Evolutionary conservation across 805 yeast genomes (phyloP).

Genomic region (Zygosaccharomyces gambellarensis): DNA sequence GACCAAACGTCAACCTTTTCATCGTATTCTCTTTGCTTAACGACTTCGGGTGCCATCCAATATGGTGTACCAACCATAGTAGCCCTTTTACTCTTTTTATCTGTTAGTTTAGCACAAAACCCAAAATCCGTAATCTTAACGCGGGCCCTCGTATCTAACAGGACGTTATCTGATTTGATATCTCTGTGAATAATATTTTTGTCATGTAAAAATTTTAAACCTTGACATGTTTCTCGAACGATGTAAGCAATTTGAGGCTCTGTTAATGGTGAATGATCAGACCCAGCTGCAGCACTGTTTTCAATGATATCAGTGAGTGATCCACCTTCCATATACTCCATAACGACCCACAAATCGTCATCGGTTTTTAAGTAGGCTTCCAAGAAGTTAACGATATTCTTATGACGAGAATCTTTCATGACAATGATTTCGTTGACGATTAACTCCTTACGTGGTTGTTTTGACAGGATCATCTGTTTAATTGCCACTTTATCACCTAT

Average conservation of each 20-base stretch:
- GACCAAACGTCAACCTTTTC: slow-evolving; percentile 99
- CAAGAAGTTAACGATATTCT: slow-evolving; percentile 88
- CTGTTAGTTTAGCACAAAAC: slow-evolving; percentile 90
- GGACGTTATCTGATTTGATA: slow-evolving; percentile 92
- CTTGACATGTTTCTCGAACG: slow-evolving; percentile 84
- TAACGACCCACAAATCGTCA: slow-evolving; percentile 93
- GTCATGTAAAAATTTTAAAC: slow-evolving; percentile 84
- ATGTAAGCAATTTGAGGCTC: slow-evolving; percentile 92
- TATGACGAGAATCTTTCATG: slow-evolving; percentile 93
- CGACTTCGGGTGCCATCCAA: slow-evolving; percentile 99
- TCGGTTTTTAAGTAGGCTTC: slow-evolving; percentile 81
- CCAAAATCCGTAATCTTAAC: slow-evolving; percentile 97
- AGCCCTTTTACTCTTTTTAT: slow-evolving; percentile 81
- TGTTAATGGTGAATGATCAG: slow-evolving; percentile 41
- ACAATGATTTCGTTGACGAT: slow-evolving; percentile 94
- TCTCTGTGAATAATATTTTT: slow-evolving; percentile 95
- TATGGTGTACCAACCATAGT: slow-evolving; percentile 99
- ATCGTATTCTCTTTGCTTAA: slow-evolving; percentile 89
- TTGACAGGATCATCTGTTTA: slow-evolving; percentile 88
- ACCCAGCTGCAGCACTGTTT: slow-evolving; percentile 56
- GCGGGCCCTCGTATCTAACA: slow-evolving; percentile 73
- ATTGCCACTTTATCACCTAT: slow-evolving; percentile 78
- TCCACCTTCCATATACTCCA: slow-evolving; percentile 99
- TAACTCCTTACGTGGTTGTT: slow-evolving; percentile 90
- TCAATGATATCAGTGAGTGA: slow-evolving; percentile 93